phyloP scores from a whole-genome alignment of 169 alveolate species.

The Plasmodium gonderi region DNA sequence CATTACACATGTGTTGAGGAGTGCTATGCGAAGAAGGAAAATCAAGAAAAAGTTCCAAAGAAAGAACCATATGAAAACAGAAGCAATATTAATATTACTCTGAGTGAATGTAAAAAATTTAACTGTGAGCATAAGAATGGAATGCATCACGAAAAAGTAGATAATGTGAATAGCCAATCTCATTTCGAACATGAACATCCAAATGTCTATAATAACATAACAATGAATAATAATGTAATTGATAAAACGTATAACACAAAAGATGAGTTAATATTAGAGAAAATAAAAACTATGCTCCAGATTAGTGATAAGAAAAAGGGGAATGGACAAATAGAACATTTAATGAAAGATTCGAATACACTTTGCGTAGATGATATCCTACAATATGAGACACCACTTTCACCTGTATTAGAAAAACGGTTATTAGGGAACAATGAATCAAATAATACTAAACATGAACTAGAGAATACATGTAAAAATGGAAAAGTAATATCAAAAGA shows the following conservation, averaged over 20 bases:
- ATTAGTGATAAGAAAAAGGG: background rate
- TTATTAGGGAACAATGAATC: background rate
- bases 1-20: background rate
- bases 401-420: background rate
- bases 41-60: background rate
- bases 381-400: background rate
- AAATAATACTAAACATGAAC: background rate
- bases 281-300: background rate
- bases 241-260: background rate
- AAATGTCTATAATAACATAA: background rate
- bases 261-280: constrained; percentile 5
- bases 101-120: background rate
- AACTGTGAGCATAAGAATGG: background rate
- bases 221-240: background rate
- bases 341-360: background rate
- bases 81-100: background rate
- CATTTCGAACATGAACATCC: background rate
- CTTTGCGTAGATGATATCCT: background rate
- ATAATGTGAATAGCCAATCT: background rate
- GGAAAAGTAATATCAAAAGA: background rate
- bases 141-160: background rate
- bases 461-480: background rate
- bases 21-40: background rate
- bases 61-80: background rate
- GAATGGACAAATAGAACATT: background rate